Evolutionary conservation across 2,329 filamentous ascomycete species (phyloP).

Genomic region (Botrytis elliptica): DNA sequence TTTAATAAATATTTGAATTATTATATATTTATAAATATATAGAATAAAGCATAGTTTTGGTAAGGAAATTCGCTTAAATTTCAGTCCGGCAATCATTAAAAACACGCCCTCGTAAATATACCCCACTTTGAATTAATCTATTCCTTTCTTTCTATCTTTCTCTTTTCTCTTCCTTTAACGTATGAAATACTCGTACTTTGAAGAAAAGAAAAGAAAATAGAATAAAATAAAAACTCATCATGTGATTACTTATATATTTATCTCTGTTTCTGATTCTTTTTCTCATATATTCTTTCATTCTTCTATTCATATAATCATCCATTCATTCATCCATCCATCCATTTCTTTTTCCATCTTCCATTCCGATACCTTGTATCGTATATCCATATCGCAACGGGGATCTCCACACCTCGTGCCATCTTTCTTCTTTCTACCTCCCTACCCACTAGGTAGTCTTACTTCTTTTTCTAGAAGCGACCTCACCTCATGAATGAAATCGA

Average conservation of each 20-base stretch:
- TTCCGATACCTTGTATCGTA: neutral
- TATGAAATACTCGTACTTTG: neutral
- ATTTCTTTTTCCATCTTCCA: neutral
- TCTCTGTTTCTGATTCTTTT: neutral
- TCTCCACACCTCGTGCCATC: neutral
- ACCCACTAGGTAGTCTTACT: no score
- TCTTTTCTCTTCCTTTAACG: neutral
- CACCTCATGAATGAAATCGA: neutral
- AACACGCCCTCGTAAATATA: no score
- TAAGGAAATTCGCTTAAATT: no score
- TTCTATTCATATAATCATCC: no score
- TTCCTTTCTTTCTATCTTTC: neutral
- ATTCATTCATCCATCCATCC: rapidly evolving
- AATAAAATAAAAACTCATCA: neutral
- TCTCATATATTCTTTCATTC: no score
- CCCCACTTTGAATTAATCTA: neutral
- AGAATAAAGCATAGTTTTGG: no score
- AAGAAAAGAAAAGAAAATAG: neutral
- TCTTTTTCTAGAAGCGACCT: neutral
- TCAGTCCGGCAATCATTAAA: no score
- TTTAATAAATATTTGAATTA: no score
- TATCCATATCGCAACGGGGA: neutral
- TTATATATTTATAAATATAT: no score
- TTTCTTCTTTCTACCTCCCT: no score
- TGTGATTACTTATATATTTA: neutral